Evolutionary conservation across 495 filamentous ascomycete species (phyloP), one percentile per base, ranked within the genome.

Genomic region (Pyrenula massariospora): DNA sequence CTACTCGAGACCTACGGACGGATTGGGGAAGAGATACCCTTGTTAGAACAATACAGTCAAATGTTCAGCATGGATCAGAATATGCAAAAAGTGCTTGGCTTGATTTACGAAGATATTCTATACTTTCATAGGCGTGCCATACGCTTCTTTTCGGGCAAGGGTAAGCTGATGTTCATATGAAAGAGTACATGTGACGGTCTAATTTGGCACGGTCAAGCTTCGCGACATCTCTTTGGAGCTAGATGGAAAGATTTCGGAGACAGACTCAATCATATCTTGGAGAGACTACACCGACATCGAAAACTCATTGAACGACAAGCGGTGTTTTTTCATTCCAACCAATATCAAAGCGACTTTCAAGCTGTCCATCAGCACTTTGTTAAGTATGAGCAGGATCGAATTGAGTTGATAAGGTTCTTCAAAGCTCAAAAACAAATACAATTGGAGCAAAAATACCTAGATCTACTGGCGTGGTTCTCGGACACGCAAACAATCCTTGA

Each of bases 211-310:
- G 8, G n/a, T 20, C 50, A 20, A 11, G 68, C 59, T 21, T 73
- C 68, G 70, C 59, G 59, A 50, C 60, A 66, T 47, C 54, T 69
- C 8, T 51, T 55, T 51, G 57, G 42, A 15, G 55, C 66, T 8
- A 58, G 65, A 19, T 79, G 76, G 76, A 64, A 59, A 50, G 68
- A 71, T 53, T 77, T 73, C 50, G 55, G 65, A 20, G 53, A 63
- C 10, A 53, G 56, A 8, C 74, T 66, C 53, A 48, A 56, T 3
- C 57, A 52, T 2, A 61, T 61, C 10, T 55, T 66, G n/a, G 24
- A 36, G 42, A 24, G 53, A 20, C 25, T 68, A 48, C 55, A 54
- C 51, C 57, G 64, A 57, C 58, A 63, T 22, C 58, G 63, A 55
- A 31, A 1, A 12, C 58, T 55, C 49, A 64, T 66, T 49, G 60